A percentile compares a stretch with the other conserved stretches of the same genome.
These are phyloP conservation scores for Cryomyces minteri DNA, from an alignment of 495 filamentous ascomycete species.

Conservation along the genomic window DNA sequence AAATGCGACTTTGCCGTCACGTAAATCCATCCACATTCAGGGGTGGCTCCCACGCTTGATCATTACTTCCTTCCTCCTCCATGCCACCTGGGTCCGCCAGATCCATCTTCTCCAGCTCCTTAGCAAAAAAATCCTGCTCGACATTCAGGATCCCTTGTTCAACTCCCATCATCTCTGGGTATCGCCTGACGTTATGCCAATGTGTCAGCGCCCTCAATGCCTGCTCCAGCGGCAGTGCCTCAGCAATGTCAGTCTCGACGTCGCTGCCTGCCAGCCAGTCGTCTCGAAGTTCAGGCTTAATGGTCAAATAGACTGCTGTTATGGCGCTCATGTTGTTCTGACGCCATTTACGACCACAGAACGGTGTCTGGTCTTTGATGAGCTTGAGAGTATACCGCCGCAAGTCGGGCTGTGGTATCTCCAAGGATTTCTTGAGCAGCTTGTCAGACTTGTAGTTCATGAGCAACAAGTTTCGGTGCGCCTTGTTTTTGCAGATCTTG, in stretches of 20 bases:
- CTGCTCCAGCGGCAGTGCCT: conserved; percentile 78
- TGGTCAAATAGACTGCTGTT: conserved; percentile 87
- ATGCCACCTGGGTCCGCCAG: neutral
- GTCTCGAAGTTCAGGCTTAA: conserved; percentile 77
- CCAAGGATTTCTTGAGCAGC: conserved; percentile 74
- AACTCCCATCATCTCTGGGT: conserved; percentile 63
- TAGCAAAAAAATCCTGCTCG: conserved; percentile 75
- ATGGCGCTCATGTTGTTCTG: conserved; percentile 98
- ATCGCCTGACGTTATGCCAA: conserved; percentile 43
- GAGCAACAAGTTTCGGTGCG: conserved; percentile 80
- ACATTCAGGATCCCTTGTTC: conserved; percentile 44
- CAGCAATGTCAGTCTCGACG: conserved; percentile 82
- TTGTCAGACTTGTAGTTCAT: conserved; percentile 87
- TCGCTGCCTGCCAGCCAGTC: conserved; percentile 89
- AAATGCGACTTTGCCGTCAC: neutral
- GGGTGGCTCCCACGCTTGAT: conserved; percentile 1
- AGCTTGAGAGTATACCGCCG: conserved; percentile 92
- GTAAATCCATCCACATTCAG: neutral
- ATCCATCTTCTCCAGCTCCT: conserved; percentile 72
- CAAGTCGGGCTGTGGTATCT: conserved; percentile 72
- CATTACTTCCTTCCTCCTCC: conserved; percentile 3
- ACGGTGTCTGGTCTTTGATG: conserved; percentile 95
- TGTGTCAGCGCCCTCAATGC: conserved; percentile 71
- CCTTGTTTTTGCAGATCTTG: conserved; percentile 87
- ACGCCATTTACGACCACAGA: conserved; percentile 94